These are phyloP conservation scores for Plasmodium gallinaceum DNA, from an alignment of 169 alveolate genomes.

Conservation along the genomic window DNA sequence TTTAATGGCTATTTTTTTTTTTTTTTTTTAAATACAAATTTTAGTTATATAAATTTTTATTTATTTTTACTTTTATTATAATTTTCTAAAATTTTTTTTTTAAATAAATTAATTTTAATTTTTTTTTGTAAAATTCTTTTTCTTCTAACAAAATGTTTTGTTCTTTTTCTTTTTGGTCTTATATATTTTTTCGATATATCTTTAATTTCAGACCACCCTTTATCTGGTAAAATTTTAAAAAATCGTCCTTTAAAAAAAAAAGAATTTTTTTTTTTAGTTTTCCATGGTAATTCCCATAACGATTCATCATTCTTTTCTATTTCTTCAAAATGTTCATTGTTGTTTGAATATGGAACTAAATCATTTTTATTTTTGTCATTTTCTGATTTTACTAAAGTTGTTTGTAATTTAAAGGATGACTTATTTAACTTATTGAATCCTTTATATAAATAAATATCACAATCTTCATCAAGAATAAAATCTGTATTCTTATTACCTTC, in stretches of 20 bases:
- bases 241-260: constrained; percentile 68
- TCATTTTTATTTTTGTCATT: constrained; percentile 9
- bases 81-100: constrained; percentile 64
- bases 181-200: constrained; percentile 60
- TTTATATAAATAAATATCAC: constrained; percentile 67
- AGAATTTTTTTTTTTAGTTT: constrained; percentile 44
- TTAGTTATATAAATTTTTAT: neutral
- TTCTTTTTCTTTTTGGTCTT: constrained; percentile 74
- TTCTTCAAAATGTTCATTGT: constrained; percentile 39
- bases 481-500: constrained; percentile 23
- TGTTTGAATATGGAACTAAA: constrained; percentile 12
- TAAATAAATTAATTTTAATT: constrained; percentile 70
- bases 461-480: constrained; percentile 61
- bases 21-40: too few species aligned
- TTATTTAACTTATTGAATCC: constrained; percentile 46
- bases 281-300: constrained; percentile 75
- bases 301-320: constrained; percentile 31
- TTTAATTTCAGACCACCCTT: constrained; percentile 74
- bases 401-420: constrained; percentile 56
- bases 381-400: constrained; percentile 36
- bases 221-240: constrained; percentile 60
- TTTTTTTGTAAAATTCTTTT: constrained; percentile 72
- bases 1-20: too few species aligned
- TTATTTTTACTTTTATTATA: constrained; percentile 10
- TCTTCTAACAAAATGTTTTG: constrained; percentile 68